Evolutionary conservation across 805 yeast genomes (phyloP), one percentile per base, ranked within the genome.

Genomic region (Kazachstania taianensis): DNA sequence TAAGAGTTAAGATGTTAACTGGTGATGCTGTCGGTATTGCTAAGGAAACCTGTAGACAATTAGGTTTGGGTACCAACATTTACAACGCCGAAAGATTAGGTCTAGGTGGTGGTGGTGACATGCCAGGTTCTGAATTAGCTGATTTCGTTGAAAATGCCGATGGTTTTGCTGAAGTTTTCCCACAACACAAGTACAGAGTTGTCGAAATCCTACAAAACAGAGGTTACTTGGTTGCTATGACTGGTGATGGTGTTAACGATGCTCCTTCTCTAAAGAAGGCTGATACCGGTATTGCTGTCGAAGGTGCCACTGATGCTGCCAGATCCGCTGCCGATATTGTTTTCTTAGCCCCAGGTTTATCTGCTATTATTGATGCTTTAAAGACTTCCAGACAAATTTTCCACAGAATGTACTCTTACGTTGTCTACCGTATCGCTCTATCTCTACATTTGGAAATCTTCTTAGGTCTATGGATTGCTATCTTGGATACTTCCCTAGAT

Each of bases 1-100:
- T 86, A 62, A 79, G 92, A 70, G 92, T 86, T 55, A 86, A 86
- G 81, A 86, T 86, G 96, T 78, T 86, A 66, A 86, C 96, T 70
- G 96, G 96, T 78, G 96, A 86, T 72, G 96, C 96, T 66, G 95
- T 86, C 61, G 96, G 95, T 76, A 86, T 86, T 70, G 96, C 96
- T 59, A 82, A 85, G 77, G 96, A 86, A 73, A 86, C 96, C 63
- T 84, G 94, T 70, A 82, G 95, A 70, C 96, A 86, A 75, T 77
- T 86, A 65, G 96, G 96, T 66, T 72, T 86, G 55, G 96, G 96
- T 70, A 81, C 94, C 55, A 84, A 84, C 81, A 85, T 86, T 59
- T 86, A 83, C 74, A 86, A 86, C 65, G 96, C 96, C 58, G 96
- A 86, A 71, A 79, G 89, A 70, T 77, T 86, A 66, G 95, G 95